Evolutionary conservation across 2,329 filamentous ascomycete genomes (phyloP).

Genomic region (Atkinsonella hypoxylon): DNA sequence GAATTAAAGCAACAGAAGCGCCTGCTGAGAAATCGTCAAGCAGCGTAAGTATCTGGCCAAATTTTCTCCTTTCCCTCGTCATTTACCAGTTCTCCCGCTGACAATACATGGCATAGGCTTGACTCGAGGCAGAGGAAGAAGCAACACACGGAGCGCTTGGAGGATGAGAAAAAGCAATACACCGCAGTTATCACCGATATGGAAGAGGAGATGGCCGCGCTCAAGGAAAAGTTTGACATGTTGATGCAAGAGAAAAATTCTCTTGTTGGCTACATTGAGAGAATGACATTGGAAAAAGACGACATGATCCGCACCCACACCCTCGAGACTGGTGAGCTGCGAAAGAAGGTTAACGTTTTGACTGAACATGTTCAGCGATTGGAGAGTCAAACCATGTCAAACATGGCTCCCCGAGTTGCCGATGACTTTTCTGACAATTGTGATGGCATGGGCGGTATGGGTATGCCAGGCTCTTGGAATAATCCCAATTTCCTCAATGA

Average conservation of each 20-base stretch:
- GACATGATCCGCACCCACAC: constrained; percentile 83
- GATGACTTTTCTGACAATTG: constrained; percentile 60
- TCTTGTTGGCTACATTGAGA: constrained; percentile 63
- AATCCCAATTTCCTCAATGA: constrained; percentile 60
- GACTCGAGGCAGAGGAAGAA: constrained; percentile 97
- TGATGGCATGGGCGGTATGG: constrained; percentile 71
- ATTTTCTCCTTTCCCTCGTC: not conserved
- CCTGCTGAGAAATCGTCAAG: constrained; percentile 85
- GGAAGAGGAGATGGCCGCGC: constrained; percentile 61
- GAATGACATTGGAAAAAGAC: constrained; percentile 75
- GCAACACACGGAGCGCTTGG: constrained; percentile 90
- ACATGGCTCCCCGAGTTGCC: constrained; percentile 29
- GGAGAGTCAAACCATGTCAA: constrained; percentile 42
- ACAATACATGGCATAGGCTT: constrained; percentile 42
- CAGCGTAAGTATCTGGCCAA: constrained; percentile 58
- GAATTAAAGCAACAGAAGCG: constrained; percentile 98
- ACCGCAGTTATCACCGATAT: constrained; percentile 63
- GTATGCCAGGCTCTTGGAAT: constrained; percentile 75
- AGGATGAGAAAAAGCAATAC: constrained; percentile 92
- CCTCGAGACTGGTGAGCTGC: constrained; percentile 77
- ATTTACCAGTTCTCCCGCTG: constrained; percentile 1
- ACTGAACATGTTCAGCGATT: constrained; percentile 59
- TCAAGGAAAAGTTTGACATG: constrained; percentile 59
- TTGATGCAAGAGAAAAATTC: constrained; percentile 63
- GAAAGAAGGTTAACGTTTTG: constrained; percentile 82